A percentile compares a stretch with the other conserved stretches of the same genome.
These are phyloP conservation scores for Aspergillus tamarii DNA, from an alignment of 2,329 filamentous ascomycete species.

Conservation along the genomic window DNA sequence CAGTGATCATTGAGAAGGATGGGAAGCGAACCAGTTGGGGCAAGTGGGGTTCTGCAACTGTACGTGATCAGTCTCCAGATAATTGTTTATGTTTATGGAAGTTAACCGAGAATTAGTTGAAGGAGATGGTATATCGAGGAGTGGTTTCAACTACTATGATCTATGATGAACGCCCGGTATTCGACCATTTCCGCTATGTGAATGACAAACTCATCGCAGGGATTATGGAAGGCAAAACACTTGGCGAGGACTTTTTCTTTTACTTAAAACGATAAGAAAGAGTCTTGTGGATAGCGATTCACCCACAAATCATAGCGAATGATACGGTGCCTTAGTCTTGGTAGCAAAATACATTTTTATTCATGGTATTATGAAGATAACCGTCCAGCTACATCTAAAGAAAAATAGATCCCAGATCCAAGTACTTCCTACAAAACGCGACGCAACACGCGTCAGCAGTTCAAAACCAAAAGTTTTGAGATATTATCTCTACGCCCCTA, in stretches of 20 bases:
- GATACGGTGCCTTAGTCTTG: too few relatives aligned
- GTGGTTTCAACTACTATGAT: slow-evolving; percentile 15
- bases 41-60: slow-evolving; percentile 5
- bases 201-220: slow-evolving; percentile 15
- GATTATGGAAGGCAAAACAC: slow-evolving; percentile 8
- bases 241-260: not conserved
- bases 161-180: slow-evolving; percentile 11
- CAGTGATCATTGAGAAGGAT: slow-evolving; percentile 9
- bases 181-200: slow-evolving; percentile 16
- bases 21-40: slow-evolving; percentile 6
- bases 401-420: too few relatives aligned
- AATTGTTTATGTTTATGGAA: not conserved
- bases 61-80: not conserved
- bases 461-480: too few relatives aligned
- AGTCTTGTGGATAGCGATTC: not conserved
- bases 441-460: too few relatives aligned
- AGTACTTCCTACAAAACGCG: too few relatives aligned
- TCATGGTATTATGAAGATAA: too few relatives aligned
- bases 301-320: not conserved
- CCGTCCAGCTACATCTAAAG: too few relatives aligned
- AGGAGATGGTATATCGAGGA: slow-evolving; percentile 8
- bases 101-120: not conserved
- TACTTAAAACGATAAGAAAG: not conserved
- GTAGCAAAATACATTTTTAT: too few relatives aligned
- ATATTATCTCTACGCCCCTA: too few relatives aligned